These are phyloP conservation scores for Colletotrichum echinochloae DNA, from an alignment of 2,329 filamentous ascomycete genomes.

Conservation along the genomic window DNA sequence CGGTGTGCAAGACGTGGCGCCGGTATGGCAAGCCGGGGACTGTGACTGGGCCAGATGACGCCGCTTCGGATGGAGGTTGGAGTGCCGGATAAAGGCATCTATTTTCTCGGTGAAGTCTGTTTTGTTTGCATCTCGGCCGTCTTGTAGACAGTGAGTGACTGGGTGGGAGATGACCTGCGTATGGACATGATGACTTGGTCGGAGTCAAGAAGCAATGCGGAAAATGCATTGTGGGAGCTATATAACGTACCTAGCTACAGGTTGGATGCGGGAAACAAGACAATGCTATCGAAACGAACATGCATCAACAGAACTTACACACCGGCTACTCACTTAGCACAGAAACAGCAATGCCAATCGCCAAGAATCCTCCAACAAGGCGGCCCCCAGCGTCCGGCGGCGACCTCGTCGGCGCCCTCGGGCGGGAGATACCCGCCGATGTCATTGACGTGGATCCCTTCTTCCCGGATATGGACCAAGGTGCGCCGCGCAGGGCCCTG, in stretches of 20 bases:
- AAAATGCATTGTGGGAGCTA: not conserved
- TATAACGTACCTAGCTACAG: not conserved
- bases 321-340: not conserved
- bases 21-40: not conserved
- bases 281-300: not conserved
- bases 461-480: slow-evolving; percentile 1
- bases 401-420: not conserved
- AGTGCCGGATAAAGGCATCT: slow-evolving; percentile 1
- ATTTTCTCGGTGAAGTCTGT: not conserved
- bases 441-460: not conserved
- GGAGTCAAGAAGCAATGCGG: not conserved
- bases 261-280: not conserved
- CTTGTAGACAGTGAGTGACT: not conserved
- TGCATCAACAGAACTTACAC: not conserved
- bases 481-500: slow-evolving; percentile 7
- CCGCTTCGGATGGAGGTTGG: not conserved
- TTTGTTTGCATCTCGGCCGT: no score
- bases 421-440: not conserved
- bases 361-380: not conserved
- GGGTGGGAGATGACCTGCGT: not conserved
- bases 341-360: not conserved
- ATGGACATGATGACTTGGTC: not conserved
- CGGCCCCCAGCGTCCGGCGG: not conserved
- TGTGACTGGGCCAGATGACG: not conserved
- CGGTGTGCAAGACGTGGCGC: not conserved